Base-by-base conservation (phyloP, 1,284 basidiomycete species). In the Abortiporus biennis region DNA sequence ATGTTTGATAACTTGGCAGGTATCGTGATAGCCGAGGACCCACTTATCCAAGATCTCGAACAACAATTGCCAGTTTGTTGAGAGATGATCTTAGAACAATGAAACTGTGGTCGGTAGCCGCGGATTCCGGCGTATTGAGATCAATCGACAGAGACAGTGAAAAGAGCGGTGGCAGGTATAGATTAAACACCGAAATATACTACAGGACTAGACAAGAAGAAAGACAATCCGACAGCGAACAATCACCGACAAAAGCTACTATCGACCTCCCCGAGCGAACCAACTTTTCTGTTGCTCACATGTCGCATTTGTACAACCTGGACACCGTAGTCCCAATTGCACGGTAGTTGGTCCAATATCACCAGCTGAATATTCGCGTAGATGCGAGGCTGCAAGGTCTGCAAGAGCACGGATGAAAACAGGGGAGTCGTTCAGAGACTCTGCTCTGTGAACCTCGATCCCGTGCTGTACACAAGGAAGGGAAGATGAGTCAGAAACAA, bases 361-460 rank as follows among this genome's bases (percentile, higher is more conserved):
- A 6, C 78, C 75, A 3, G 70, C 53, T 23, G 65, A 61, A 50
- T 77, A 81, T 36, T 81, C 76, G 40, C 71, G 72, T 45, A 99
- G 69, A 62, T 99, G 96, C 42, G 76, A 68, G n/a, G 82, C 72
- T 23, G 85, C 85, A 45, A 99, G 85, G 62, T 99, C 95, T 2
- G 96, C 95, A 21, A 99, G 72, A 2, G 94, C 94, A n/a, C 91
- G 84, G 51, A 96, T 85, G 65, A 99, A 99, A 42, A 94, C 90
- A 0, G 96, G 95, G n/a, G 92, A 94, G 49, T 87, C 93, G 64
- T 99, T 99, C 46, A 99, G 72, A n/a, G 93, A 95, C 52, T 88
- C 91, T 31, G 90, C 88, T n/a, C 96, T 82, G 46, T 88, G 78
- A 31, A 96, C 77, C 51, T 92, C 84, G 57, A 99, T 85, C 22